A percentile compares a stretch with the other conserved stretches of the same genome.
phyloP scores from a whole-genome alignment of 1,139 yeast species.

The Pichia inconspicua region DNA sequence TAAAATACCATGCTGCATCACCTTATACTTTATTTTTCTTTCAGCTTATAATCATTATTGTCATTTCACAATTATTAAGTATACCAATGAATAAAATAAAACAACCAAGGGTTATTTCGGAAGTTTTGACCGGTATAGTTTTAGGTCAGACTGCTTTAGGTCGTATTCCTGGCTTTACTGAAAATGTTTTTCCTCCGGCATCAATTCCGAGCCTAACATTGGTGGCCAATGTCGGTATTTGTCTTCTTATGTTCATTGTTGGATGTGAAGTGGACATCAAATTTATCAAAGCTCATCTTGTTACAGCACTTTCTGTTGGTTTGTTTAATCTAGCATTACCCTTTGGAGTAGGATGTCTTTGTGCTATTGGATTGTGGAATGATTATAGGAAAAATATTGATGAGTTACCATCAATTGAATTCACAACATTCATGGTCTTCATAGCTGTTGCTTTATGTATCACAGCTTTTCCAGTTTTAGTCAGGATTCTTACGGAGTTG shows the following conservation, averaged over 20 bases:
- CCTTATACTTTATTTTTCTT: slow-evolving; percentile 58
- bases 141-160: slow-evolving; percentile 69
- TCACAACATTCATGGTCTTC: slow-evolving; percentile 70
- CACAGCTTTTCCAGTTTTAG: slow-evolving; percentile 79
- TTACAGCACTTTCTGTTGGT: slow-evolving; percentile 61
- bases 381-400: slow-evolving; percentile 37
- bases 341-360: slow-evolving; percentile 67
- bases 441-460: slow-evolving; percentile 76
- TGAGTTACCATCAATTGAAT: slow-evolving; percentile 34
- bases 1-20: slow-evolving; percentile 44
- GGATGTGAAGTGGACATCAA: slow-evolving; percentile 70
- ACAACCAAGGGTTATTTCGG: slow-evolving; percentile 75
- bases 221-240: slow-evolving; percentile 66
- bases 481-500: slow-evolving; percentile 67
- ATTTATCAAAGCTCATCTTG: slow-evolving; percentile 51
- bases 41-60: slow-evolving; percentile 50
- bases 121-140: slow-evolving; percentile 65
- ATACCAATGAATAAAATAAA: slow-evolving; percentile 50
- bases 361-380: slow-evolving; percentile 58
- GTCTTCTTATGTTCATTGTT: slow-evolving; percentile 63
- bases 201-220: slow-evolving; percentile 58
- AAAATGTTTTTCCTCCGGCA: slow-evolving; percentile 51
- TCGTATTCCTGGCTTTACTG: slow-evolving; percentile 56
- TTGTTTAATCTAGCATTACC: slow-evolving; percentile 65
- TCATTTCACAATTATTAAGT: slow-evolving; percentile 48